phyloP scores from a whole-genome alignment of 352 stramenopile species.

The Pythium brachiatum region DNA sequence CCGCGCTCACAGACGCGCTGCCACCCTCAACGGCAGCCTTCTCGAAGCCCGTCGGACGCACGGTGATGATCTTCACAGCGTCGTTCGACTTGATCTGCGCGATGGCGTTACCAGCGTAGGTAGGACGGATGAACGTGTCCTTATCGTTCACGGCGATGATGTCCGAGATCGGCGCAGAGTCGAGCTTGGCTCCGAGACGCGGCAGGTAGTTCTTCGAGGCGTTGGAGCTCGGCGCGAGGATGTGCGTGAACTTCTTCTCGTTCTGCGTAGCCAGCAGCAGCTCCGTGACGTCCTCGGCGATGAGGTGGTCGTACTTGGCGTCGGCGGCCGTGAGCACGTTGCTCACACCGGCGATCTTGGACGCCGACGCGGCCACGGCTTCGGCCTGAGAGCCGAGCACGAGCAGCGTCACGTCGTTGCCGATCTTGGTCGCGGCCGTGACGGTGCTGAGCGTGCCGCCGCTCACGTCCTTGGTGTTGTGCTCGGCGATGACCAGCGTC shows the following conservation, averaged over 20 bases:
- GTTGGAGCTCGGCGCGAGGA: conserved; percentile 95
- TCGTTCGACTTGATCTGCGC: conserved; percentile 88
- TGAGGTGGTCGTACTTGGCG: conserved; percentile 85
- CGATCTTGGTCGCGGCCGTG: conserved; percentile 84
- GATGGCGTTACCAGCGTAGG: conserved; percentile 86
- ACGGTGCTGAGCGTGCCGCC: conserved; percentile 79
- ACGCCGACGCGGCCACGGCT: conserved; percentile 53
- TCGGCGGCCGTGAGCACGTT: conserved; percentile 84
- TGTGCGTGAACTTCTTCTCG: conserved; percentile 81
- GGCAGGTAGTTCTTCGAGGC: conserved; percentile 97
- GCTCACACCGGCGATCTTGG: conserved; percentile 76
- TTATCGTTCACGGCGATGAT: conserved; percentile 90
- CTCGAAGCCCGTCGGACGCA: conserved; percentile 97
- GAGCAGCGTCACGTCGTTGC: conserved; percentile 75
- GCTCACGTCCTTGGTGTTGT: conserved; percentile 73
- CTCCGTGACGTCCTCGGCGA: conserved; percentile 86
- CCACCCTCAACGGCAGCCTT: conserved; percentile 88
- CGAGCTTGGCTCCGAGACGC: conserved; percentile 92
- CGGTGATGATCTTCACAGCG: conserved; percentile 93
- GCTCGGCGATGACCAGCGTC: conserved; percentile 87
- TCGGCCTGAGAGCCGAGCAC: conserved; percentile 69
- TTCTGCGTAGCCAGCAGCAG: conserved; percentile 68
- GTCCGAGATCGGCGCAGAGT: conserved; percentile 95
- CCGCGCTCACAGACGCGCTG: conserved; percentile 64
- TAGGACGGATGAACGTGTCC: conserved; percentile 94